Conservation (phyloP, 345 rosid species). For the Linum trigynum region DNA sequence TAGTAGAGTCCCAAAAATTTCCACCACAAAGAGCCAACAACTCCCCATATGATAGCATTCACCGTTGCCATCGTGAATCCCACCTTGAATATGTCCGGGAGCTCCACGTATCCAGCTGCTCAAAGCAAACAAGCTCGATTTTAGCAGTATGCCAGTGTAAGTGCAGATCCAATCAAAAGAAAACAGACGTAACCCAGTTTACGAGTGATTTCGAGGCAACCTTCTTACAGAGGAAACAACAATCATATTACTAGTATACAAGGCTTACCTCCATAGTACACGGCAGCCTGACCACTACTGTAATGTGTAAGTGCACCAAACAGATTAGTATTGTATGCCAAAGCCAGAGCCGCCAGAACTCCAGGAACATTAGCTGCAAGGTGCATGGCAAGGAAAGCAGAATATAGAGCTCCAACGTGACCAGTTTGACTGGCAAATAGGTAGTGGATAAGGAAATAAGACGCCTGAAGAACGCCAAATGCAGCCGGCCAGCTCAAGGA, state of each 20-base stretch:
- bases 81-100: slow-evolving; percentile 75
- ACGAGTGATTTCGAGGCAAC: no score
- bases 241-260: no score
- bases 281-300: slow-evolving; percentile 98
- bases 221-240: no score
- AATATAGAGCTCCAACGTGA: slow-evolving; percentile 85
- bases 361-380: slow-evolving; percentile 86
- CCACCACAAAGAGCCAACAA: slow-evolving; percentile 90
- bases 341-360: slow-evolving; percentile 64
- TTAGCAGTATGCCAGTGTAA: slow-evolving; percentile 7
- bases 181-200: no score
- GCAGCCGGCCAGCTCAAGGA: slow-evolving; percentile 92
- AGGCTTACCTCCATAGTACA: slow-evolving; percentile 76
- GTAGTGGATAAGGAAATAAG: slow-evolving; percentile 87
- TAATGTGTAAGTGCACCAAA: slow-evolving; percentile 95
- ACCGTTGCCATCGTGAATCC: slow-evolving; percentile 72
- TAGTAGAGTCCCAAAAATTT: slow-evolving; percentile 90
- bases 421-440: slow-evolving; percentile 96
- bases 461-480: slow-evolving; percentile 77
- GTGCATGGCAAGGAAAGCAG: slow-evolving; percentile 98
- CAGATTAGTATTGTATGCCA: slow-evolving; percentile 86
- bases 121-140: neutral
- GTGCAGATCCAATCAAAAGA: no score
- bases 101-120: slow-evolving; percentile 86
- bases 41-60: slow-evolving; percentile 75